Evolutionary conservation across 1,284 basidiomycete genomes (phyloP), one percentile per base, ranked within the genome.

Genomic region (Trichosporon sp.): DNA sequence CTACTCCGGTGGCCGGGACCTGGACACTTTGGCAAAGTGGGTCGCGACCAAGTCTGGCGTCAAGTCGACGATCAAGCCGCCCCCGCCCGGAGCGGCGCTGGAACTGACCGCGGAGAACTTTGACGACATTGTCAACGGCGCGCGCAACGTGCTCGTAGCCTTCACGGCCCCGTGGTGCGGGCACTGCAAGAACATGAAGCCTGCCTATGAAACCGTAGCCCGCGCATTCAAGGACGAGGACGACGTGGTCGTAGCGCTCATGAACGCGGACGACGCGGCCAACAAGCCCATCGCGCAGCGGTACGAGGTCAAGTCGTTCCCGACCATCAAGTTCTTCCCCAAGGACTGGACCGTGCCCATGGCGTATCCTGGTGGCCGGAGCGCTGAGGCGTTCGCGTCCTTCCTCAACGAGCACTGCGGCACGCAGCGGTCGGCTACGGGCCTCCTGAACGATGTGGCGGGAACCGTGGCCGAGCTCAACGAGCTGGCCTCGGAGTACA

Each of bases 261-360:
- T 97, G 70, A 88, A 99, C 80, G 93, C 90, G 29, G 93, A 98
- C 76, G 89, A 89, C 59, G 85, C 87, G 66, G 83, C 84, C 72
- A 95, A 96, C 84, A 85, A 86, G 71, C 86, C 84, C 27, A 81
- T 97, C 63, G 88, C 89, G n/a, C 72, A 80, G 57, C 86, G 86
- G 72, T 94, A 92, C 76, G 89, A 84, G 13, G 85, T 96, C 65
- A 78, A 81, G 40, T 86, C 87, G 66, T 90, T 84, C 87, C 95
- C 95, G 0, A 98, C 94, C 16, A 87, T 99, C 83, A 94, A 91
- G 80, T 96, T 95, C 84, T 97, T 95, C 87, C 91, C 73, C 88
- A 88, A 76, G 91, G 74, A 74, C 13, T 61, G 60, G 34, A 70
- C 73, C 59, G 82, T 86, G 68, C 86, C 87, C 11, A 82, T 87